Evolutionary conservation across 2,329 filamentous ascomycete genomes (phyloP).

Genomic region (Trichoderma sp.): DNA sequence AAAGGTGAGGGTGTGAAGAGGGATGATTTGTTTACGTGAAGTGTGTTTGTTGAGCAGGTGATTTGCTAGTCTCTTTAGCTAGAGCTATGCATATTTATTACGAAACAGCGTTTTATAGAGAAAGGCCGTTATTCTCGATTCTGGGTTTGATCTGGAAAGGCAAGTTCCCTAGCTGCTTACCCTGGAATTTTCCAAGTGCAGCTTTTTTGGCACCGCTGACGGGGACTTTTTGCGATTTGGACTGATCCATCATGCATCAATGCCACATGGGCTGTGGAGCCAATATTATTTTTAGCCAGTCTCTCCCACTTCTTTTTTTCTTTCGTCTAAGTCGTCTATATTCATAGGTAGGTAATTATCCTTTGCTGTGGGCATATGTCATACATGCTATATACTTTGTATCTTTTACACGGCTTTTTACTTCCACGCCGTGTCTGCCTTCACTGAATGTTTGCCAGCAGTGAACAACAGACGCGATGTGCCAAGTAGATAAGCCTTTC

Average conservation of each 20-base stretch:
- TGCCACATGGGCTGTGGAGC: background rate
- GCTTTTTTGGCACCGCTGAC: background rate
- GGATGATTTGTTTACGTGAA: background rate
- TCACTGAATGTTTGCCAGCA: background rate
- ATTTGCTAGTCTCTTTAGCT: background rate
- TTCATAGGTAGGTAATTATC: background rate
- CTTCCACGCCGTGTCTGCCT: background rate
- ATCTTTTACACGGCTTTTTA: background rate
- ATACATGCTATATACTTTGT: slow-evolving; percentile 1
- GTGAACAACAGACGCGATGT: background rate
- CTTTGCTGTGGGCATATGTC: slow-evolving; percentile 8
- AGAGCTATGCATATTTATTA: too few species aligned
- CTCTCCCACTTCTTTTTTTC: background rate
- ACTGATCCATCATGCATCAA: background rate
- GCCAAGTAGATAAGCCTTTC: background rate
- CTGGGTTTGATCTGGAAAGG: too few species aligned
- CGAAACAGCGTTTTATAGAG: too few species aligned
- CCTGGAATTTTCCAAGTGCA: background rate
- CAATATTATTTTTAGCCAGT: background rate
- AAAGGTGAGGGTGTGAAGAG: background rate
- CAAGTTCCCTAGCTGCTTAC: too few species aligned
- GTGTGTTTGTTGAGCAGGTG: background rate
- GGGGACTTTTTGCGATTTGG: background rate
- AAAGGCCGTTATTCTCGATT: too few species aligned
- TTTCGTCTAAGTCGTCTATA: slow-evolving; percentile 5